A percentile compares a stretch with the other conserved stretches of the same genome.
These are phyloP conservation scores for Phaeotremella fagi DNA, from an alignment of 768 basidiomycete genomes.

Conservation along the genomic window DNA sequence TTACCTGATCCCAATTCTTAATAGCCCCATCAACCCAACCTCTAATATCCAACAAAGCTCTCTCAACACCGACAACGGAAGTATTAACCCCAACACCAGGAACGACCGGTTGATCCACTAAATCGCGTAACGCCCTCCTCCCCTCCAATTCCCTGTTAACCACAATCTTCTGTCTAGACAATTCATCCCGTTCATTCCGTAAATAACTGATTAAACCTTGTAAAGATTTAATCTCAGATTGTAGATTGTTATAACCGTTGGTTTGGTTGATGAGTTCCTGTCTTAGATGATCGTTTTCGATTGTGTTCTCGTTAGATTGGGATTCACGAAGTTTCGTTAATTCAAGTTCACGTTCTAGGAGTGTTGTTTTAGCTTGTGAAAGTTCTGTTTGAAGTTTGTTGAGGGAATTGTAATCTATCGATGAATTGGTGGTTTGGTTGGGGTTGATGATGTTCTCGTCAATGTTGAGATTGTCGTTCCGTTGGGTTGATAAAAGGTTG, in stretches of 20 bases:
- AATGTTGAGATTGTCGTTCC: background rate
- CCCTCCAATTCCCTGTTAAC: conserved; percentile 11
- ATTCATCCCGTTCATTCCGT: conserved; percentile 22
- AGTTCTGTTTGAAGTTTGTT: conserved; percentile 25
- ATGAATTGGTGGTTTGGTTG: background rate
- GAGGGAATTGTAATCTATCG: conserved; percentile 21
- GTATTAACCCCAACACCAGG: conserved; percentile 3
- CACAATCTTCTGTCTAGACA: conserved; percentile 7
- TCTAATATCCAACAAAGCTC: conserved; percentile 37
- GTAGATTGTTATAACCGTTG: conserved; percentile 4
- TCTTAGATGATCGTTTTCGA: conserved; percentile 12
- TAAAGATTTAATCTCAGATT: conserved; percentile 19
- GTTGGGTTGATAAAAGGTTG: conserved; percentile 11
- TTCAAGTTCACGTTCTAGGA: conserved; percentile 18
- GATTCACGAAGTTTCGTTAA: background rate
- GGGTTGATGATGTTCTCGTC: background rate
- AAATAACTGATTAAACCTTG: conserved; percentile 21
- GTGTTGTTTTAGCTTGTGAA: conserved; percentile 3
- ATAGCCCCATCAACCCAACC: conserved; percentile 42
- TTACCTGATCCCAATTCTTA: conserved; percentile 29
- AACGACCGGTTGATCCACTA: background rate
- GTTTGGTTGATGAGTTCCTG: conserved; percentile 7
- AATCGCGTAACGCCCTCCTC: conserved; percentile 7
- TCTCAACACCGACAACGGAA: conserved; percentile 26
- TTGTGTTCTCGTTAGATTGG: conserved; percentile 1